These are phyloP conservation scores for Drechslerella coelobrocha DNA, from an alignment of 2,329 filamentous ascomycete species.

Conservation along the genomic window DNA sequence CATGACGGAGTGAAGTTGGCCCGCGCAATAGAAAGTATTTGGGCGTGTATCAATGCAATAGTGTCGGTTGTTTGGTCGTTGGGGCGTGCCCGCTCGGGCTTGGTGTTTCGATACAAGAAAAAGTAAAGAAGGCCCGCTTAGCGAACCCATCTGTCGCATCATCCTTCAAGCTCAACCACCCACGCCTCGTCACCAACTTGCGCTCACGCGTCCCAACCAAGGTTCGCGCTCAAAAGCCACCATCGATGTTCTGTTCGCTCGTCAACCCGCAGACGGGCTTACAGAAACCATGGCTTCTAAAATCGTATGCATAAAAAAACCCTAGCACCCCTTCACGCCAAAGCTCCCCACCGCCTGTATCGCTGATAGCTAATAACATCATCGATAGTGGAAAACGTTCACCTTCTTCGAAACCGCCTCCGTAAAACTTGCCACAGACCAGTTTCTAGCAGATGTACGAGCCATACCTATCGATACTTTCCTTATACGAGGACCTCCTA, in stretches of 20 bases:
- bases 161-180: neutral
- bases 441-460: conserved; percentile 71
- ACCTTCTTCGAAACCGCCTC: conserved; percentile 97
- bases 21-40: neutral
- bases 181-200: neutral
- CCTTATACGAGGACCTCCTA: conserved; percentile 1
- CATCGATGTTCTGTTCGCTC: neutral
- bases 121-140: no score
- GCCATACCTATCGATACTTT: conserved; percentile 64
- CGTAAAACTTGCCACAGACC: conserved; percentile 75
- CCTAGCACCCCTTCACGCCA: neutral
- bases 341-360: neutral
- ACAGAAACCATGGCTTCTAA: conserved; percentile 34
- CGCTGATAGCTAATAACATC: conserved; percentile 16
- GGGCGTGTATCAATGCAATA: no score
- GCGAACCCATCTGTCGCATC: neutral
- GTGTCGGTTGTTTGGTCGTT: neutral
- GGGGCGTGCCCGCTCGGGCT: neutral
- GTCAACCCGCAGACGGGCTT: neutral
- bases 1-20: conserved; percentile 17
- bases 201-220: conserved; percentile 1
- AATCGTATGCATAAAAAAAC: conserved; percentile 21
- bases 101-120: neutral
- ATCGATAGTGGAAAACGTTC: conserved; percentile 90
- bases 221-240: neutral